These are phyloP conservation scores for Paraphoma chrysanthemicola DNA, from an alignment of 2,329 filamentous ascomycete species.

Conservation along the genomic window DNA sequence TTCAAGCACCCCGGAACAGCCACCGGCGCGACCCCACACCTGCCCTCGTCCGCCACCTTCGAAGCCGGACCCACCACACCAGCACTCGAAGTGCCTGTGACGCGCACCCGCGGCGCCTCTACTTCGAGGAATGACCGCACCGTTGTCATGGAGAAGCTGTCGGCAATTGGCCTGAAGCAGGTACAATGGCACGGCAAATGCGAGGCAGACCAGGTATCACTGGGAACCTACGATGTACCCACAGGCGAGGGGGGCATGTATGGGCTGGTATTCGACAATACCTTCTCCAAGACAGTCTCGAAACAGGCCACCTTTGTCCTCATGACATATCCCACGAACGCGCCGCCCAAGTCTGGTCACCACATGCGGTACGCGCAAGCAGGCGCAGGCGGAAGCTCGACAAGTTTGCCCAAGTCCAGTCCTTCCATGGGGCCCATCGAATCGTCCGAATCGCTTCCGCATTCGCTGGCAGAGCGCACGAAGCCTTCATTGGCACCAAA, in stretches of 20 bases:
- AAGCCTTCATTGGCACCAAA: constrained; percentile 43
- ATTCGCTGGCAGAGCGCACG: constrained; percentile 49
- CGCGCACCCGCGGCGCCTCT: constrained; percentile 58
- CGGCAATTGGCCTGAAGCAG: constrained; percentile 66
- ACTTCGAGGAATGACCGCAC: constrained; percentile 73
- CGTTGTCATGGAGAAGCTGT: constrained; percentile 71
- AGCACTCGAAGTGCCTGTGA: constrained; percentile 60
- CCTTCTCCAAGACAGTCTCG: constrained; percentile 88
- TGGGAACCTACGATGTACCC: constrained; percentile 84
- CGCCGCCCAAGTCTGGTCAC: constrained; percentile 76
- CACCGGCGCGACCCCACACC: constrained; percentile 53
- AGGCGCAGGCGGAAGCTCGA: constrained; percentile 57
- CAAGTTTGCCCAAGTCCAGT: constrained; percentile 48
- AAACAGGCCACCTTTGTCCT: constrained; percentile 96
- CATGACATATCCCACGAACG: constrained; percentile 87
- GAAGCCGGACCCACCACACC: constrained; percentile 45
- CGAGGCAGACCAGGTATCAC: constrained; percentile 93
- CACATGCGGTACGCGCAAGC: constrained; percentile 68
- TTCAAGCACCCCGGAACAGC: constrained; percentile 92
- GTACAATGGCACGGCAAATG: constrained; percentile 89
- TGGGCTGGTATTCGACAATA: constrained; percentile 97
- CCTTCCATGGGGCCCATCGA: constrained; percentile 53
- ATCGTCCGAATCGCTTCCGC: constrained; percentile 59
- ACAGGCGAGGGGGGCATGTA: constrained; percentile 86
- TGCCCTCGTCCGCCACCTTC: constrained; percentile 43